Base-by-base conservation (phyloP, 1,284 basidiomycete species). In the Sphaerobolus stellatus region DNA sequence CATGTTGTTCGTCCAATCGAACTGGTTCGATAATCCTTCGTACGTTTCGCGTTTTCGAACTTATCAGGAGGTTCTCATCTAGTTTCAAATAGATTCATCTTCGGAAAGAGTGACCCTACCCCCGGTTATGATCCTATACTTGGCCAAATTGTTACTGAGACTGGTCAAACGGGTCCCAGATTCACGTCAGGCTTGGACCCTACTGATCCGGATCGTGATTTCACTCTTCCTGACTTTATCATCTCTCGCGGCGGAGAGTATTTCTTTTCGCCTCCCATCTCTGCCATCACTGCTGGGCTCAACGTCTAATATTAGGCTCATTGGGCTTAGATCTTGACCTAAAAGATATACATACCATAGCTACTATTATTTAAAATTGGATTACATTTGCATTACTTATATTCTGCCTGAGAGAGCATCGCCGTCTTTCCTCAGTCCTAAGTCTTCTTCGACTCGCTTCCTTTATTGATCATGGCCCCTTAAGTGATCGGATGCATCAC, bases 1-100 rank as follows among this genome's bases (percentile, higher is more conserved):
- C 1, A 81, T 81, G 68, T 68, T 71, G 45, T 80, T 80, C 66
- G 65, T 79, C 31, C 79, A 81, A 60, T 56, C 68, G 31, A 60
- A 68, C 52, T 74, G 72, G 71, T 64, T 67, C 22, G 66, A 72
- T 60, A 60, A 57, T 45, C 20, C 45, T 1, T 59, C 51, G 52
- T 54, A 16, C 20, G 52, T 47, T 16, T 31, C 22, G 22, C 36
- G 22, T n/a, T 4, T 24, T 14, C 14, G 14, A 3, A 43, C 13
- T n/a, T 27, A 43, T 24, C 16, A n/a, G 22, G 7, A n/a, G 4
- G 22, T 11, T 24, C 28, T 4, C 22, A 43, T 43, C 11, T 43
- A 27, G 22, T 43, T 20, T 9, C 28, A 43, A 14, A 5, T 9
- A 43, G 41, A 11, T 43, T 43, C 28, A 43, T 43, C 20, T 43